Base-by-base conservation (phyloP, 2,329 filamentous ascomycete genomes). In the Eurotiales sp. region DNA sequence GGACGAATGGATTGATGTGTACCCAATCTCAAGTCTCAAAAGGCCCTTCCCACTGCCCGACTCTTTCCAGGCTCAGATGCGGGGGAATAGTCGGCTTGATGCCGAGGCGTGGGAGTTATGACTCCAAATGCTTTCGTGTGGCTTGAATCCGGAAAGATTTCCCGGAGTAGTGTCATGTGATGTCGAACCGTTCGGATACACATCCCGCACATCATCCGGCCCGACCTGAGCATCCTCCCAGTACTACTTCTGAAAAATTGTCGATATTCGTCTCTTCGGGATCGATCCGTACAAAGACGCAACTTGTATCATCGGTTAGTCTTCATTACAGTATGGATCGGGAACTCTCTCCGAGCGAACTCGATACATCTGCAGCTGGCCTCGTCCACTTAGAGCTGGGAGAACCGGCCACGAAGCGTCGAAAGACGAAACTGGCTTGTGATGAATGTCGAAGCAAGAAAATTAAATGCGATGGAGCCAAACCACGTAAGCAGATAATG, bases 351-450 rank as follows among this genome's bases (percentile, higher is more conserved):
- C 36, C 36, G 36, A 15, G 36, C n/a, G 36, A 39, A 15, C 36
- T 15, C 36, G 14, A 15, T 39, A 39, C 36, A 4, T 15, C 36
- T 39, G 36, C 36, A 39, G 36, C 36, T 3, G 36, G n/a, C 19
- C n/a, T 12, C 11, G 36, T 3, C n/a, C 36, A 22, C 36, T 15
- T 39, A 15, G 36, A 39, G 36, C 4, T 4, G 10, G 36, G 36
- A 39, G 36, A 39, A 39, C 36, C 36, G n/a, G 36, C 36, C n/a
- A n/a, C n/a, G n/a, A 41, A 41, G 37, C 37, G 37, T 41, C 37
- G n/a, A 21, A 41, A 41, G 15, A 21, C 15, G 8, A 21, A 7
- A 19, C n/a, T 41, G 3, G 37, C 37, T 7, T 41, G 37, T 41
- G 37, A 41, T 19, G 15, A 21, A 41, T 41, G 37, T n/a, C 37